Percentiles rank a stretch among this genome's conserved stretches.
Evolutionary conservation across 1,284 basidiomycete genomes (phyloP).

Genomic region (Xerocomus amazonicus): DNA sequence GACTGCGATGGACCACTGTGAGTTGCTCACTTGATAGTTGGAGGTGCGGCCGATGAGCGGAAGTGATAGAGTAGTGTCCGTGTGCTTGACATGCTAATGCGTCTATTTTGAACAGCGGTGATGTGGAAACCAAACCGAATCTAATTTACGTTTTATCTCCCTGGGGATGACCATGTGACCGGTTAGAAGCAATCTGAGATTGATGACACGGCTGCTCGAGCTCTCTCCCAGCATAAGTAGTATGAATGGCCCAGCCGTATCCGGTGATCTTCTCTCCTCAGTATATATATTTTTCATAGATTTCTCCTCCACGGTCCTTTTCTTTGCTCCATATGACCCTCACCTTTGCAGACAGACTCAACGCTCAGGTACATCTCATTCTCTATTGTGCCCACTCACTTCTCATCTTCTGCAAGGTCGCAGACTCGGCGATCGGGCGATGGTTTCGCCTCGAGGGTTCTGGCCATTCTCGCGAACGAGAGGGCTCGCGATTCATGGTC

Average conservation of each 20-base stretch:
- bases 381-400: neutral
- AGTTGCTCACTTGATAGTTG: neutral
- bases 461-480: conserved; percentile 71
- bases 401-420: conserved; percentile 43
- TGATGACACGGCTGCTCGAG: conserved; percentile 14
- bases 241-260: neutral
- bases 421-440: conserved; percentile 66
- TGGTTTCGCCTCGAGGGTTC: conserved; percentile 86
- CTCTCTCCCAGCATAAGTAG: conserved; percentile 4
- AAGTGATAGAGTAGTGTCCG: neutral
- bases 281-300: conserved; percentile 20
- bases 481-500: conserved; percentile 73
- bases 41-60: neutral
- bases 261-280: conserved; percentile 10
- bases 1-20: too few relatives aligned
- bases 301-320: conserved; percentile 15
- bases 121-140: conserved; percentile 11
- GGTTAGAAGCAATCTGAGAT: conserved; percentile 16
- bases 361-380: conserved; percentile 35
- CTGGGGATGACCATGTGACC: conserved; percentile 16
- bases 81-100: neutral
- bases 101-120: neutral
- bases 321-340: conserved; percentile 33
- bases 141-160: conserved; percentile 27
- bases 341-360: conserved; percentile 40